Percentiles rank a stretch among this genome's conserved stretches.
Conservation (phyloP, 768 basidiomycete species). For the Agrocybe pediades region DNA sequence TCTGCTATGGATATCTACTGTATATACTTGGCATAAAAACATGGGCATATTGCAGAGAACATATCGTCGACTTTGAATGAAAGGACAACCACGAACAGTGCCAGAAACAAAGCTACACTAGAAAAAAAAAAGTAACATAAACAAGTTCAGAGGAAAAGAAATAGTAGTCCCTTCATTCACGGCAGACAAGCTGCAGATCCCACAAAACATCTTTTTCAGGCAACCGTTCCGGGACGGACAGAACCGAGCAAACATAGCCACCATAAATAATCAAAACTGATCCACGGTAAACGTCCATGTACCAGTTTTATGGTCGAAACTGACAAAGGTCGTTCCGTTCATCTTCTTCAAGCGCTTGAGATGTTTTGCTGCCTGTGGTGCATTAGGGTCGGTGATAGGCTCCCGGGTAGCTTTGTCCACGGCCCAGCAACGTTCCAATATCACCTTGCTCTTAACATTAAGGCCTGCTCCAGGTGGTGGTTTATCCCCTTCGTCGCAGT, state of each 20-base stretch:
- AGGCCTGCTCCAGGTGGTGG: constrained; percentile 83
- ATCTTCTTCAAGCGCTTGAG: constrained; percentile 82
- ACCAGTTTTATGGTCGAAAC: constrained; percentile 78
- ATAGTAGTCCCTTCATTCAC: constrained; percentile 16
- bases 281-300: constrained; percentile 94
- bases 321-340: constrained; percentile 83
- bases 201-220: constrained; percentile 7
- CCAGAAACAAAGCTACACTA: background rate
- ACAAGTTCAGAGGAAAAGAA: too few relatives aligned
- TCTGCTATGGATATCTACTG: background rate
- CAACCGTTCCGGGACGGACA: constrained; percentile 1
- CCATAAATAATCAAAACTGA: constrained; percentile 65
- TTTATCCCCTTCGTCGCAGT: constrained; percentile 83
- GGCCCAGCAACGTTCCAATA: constrained; percentile 82
- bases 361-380: constrained; percentile 70
- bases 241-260: too few relatives aligned
- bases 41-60: background rate
- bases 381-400: constrained; percentile 79
- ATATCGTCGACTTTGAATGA: too few relatives aligned
- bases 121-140: constrained; percentile 3
- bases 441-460: constrained; percentile 83
- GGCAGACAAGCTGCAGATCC: constrained; percentile 25
- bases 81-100: background rate
- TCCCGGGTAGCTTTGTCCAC: constrained; percentile 90
- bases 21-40: background rate